phyloP scores from a whole-genome alignment of 345 rosid species.

The Acer campestre region DNA sequence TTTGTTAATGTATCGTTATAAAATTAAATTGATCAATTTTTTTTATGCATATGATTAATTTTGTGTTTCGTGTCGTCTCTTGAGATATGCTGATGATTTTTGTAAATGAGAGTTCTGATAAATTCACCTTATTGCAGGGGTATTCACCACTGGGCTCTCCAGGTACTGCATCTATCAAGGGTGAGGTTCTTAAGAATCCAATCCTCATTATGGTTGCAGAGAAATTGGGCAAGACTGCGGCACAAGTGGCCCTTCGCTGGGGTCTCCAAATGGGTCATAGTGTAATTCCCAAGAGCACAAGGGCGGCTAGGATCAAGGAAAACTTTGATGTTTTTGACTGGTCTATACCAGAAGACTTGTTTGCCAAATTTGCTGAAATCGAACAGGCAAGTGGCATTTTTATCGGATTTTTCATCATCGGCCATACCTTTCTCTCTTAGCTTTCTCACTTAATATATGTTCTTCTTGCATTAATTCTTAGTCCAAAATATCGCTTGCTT shows the following conservation, averaged over 20 bases:
- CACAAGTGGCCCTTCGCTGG: slow-evolving; percentile 74
- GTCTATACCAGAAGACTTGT: slow-evolving; percentile 45
- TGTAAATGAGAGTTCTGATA: neutral
- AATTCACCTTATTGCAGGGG: slow-evolving; percentile 37
- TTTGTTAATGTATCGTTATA: neutral
- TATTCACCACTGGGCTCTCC: slow-evolving; percentile 72
- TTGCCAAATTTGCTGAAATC: slow-evolving; percentile 46
- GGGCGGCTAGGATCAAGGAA: slow-evolving; percentile 42
- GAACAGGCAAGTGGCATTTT: slow-evolving; percentile 46
- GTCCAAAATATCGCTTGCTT: neutral
- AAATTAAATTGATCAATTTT: neutral
- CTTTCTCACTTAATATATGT: neutral
- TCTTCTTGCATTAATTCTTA: neutral
- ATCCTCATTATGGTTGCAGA: slow-evolving; percentile 43
- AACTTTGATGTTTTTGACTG: slow-evolving; percentile 56
- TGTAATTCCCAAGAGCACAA: slow-evolving; percentile 60
- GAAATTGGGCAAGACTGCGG: slow-evolving; percentile 50
- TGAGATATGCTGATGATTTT: neutral
- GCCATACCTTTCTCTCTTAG: neutral
- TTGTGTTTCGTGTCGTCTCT: neutral
- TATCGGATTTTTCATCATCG: neutral
- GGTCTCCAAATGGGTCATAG: slow-evolving; percentile 67
- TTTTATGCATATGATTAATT: neutral
- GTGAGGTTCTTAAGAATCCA: slow-evolving; percentile 48
- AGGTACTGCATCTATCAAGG: slow-evolving; percentile 29